A percentile compares a stretch with the other conserved stretches of the same genome.
These are phyloP conservation scores for Suillus americanus DNA, from an alignment of 768 basidiomycete species.

Conservation along the genomic window DNA sequence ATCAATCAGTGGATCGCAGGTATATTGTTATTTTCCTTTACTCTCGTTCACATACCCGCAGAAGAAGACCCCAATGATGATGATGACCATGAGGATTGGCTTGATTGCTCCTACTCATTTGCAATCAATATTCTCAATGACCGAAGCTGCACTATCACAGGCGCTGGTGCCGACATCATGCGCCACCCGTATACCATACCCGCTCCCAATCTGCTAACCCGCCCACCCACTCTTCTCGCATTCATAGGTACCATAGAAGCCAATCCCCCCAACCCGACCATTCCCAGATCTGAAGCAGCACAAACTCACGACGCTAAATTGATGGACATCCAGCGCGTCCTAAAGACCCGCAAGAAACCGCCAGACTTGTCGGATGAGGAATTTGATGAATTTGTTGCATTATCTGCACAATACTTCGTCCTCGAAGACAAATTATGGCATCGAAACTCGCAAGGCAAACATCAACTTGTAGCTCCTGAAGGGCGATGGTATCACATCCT, in stretches of 20 bases:
- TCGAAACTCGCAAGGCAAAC: fast-evolving
- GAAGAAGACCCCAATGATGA: fast-evolving
- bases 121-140: not conserved
- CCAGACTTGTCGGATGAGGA: no score
- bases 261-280: no score
- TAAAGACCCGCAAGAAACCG: no score
- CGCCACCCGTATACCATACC: no score
- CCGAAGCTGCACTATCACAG: no score
- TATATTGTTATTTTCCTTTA: slow-evolving; percentile 30
- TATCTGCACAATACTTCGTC: fast-evolving
- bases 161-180: no score
- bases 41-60: slow-evolving; percentile 25
- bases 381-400: fast-evolving
- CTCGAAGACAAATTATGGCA: not conserved
- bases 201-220: not conserved
- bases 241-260: not conserved
- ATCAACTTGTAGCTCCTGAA: fast-evolving
- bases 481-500: not conserved
- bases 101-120: not conserved
- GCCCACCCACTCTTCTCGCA: fast-evolving
- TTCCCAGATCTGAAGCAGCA: fast-evolving
- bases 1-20: slow-evolving; percentile 41
- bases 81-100: not conserved
- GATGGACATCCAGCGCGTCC: fast-evolving
- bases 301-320: no score